A percentile compares a stretch with the other conserved stretches of the same genome.
phyloP scores from a whole-genome alignment of 331 rosid genomes.

The Acacia concinna region DNA sequence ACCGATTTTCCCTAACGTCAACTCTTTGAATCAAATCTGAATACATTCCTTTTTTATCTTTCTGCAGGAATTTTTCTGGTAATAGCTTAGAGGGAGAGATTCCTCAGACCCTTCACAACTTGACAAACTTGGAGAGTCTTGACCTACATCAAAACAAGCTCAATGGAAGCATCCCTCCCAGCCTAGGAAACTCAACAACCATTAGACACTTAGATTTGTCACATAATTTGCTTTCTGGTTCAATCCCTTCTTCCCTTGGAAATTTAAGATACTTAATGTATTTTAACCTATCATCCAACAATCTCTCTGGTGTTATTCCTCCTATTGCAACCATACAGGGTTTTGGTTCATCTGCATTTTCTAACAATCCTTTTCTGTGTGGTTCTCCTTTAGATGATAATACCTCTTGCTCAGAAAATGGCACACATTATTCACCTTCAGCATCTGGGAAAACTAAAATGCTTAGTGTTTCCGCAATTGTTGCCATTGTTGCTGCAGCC shows the following conservation, averaged over 20 bases:
- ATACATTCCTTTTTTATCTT: constrained; percentile 29
- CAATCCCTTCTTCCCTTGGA: constrained; percentile 74
- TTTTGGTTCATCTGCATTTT: constrained; percentile 69
- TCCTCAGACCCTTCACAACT: constrained; percentile 65
- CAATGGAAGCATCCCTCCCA: constrained; percentile 74
- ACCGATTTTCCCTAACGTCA: not conserved
- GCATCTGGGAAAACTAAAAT: constrained; percentile 18
- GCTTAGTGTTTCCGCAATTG: constrained; percentile 72
- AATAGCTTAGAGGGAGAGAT: constrained; percentile 75
- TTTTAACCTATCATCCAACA: constrained; percentile 77
- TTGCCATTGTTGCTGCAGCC: constrained; percentile 92
- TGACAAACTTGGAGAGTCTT: constrained; percentile 72
- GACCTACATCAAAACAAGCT: constrained; percentile 73
- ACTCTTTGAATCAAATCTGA: constrained; percentile 30
- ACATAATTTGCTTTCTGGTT: constrained; percentile 64
- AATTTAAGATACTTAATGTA: constrained; percentile 46
- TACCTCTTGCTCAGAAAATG: constrained; percentile 56
- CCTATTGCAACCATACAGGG: constrained; percentile 43
- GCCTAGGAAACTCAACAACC: constrained; percentile 64
- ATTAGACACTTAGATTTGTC: constrained; percentile 71
- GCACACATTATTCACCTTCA: constrained; percentile 32
- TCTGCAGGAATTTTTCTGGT: constrained; percentile 85
- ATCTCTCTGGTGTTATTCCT: constrained; percentile 83
- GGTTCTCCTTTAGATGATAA: constrained; percentile 75
- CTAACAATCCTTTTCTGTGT: constrained; percentile 78